Evolutionary conservation across 2,329 filamentous ascomycete species (phyloP), one percentile per base, ranked within the genome.

Genomic region (Epichloe uncinata): DNA sequence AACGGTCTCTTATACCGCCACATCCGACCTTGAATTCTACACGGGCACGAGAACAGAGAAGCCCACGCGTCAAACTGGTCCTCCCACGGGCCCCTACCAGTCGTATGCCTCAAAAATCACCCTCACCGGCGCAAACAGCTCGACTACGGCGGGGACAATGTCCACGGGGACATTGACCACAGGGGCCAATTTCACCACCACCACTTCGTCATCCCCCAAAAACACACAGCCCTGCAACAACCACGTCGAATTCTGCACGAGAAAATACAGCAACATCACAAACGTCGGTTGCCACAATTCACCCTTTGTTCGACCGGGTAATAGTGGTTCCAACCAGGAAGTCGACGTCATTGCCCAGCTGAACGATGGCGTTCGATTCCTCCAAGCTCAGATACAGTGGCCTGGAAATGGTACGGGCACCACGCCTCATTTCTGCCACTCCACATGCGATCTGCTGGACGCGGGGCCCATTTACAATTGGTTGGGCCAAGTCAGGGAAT

Each of bases 151-250:
- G 30, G 57, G 58, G 42, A 67, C 68, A 52, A 55, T 55, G 36
- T 67, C 64, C 8, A 58, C 61, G 12, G 55, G 55, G 11, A 59
- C 60, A n/a, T 75, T 73, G 35, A 62, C 63, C 18, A 54, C 61
- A 16, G 60, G 59, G n/a, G 66, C 66, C 40, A 72, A 70, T 55
- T 61, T 66, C 47, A 68, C 67, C 52, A 65, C 66, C 11, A 58
- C 67, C 15, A 66, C 62, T 9, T 53, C 62, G 61, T 45, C 55
- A 26, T 56, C 67, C 47, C 73, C 82, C 1, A 78, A 76, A 43
- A 91, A 90, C 65, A 90, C 85, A 0, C 80, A 81, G 52, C 81
- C 85, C 4, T 94, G 87, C 73, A 94, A 94, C 66, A 81, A 81
- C 63, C 81, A 86, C 57, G 68, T 83, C 22, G 85, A 91, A 65